Evolutionary conservation across 306 rosid species (phyloP).

Genomic region (Dalbergia oliveri): DNA sequence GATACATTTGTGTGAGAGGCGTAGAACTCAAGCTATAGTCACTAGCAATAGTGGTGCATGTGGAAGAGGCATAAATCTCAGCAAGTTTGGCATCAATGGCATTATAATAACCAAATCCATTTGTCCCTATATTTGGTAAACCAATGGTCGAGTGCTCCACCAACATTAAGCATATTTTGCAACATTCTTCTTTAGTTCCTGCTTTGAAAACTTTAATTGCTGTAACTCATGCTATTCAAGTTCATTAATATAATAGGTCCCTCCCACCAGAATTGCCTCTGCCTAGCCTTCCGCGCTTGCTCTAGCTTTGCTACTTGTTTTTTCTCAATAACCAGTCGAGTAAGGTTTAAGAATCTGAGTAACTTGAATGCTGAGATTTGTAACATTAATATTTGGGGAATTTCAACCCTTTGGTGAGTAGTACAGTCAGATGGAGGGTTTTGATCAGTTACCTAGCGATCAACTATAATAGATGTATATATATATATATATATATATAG

Average conservation of each 20-base stretch:
- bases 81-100: too few relatives aligned
- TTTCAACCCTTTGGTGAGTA: slow-evolving; percentile 46
- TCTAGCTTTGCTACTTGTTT: slow-evolving; percentile 61
- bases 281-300: slow-evolving; percentile 47
- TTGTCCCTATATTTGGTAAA: too few relatives aligned
- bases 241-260: slow-evolving; percentile 48
- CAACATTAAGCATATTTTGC: slow-evolving; percentile 45
- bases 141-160: slow-evolving; percentile 19
- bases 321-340: slow-evolving; percentile 60
- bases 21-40: too few relatives aligned
- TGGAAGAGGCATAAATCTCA: too few relatives aligned
- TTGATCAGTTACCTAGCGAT: not conserved
- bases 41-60: too few relatives aligned
- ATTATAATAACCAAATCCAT: too few relatives aligned
- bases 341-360: slow-evolving; percentile 43
- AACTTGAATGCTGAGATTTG: slow-evolving; percentile 59
- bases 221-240: slow-evolving; percentile 53
- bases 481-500: too few relatives aligned
- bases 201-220: slow-evolving; percentile 51
- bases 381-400: slow-evolving; percentile 46
- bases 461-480: too few relatives aligned
- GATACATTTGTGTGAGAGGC: too few relatives aligned
- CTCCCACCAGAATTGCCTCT: slow-evolving; percentile 70
- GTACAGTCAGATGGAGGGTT: slow-evolving; percentile 33
- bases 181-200: slow-evolving; percentile 61